Evolutionary conservation across 2,329 filamentous ascomycete species (phyloP), one percentile per base, ranked within the genome.

Genomic region (Ascomycota sp.): DNA sequence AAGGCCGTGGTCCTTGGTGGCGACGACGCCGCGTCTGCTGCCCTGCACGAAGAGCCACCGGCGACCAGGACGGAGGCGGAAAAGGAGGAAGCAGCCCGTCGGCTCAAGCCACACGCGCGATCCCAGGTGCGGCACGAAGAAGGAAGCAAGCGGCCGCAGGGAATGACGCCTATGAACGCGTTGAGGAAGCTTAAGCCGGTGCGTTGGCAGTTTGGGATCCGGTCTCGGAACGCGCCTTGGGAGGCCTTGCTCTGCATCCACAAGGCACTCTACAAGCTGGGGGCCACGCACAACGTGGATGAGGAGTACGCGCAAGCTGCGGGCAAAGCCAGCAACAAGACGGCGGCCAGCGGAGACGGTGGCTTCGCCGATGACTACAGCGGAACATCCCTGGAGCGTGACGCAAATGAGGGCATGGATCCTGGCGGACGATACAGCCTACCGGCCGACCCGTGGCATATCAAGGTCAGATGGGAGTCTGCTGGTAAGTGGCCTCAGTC

Each of bases 141-240:
- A 47, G 64, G 54, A 36, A 67, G 48, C 48, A 68, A 57, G 41
- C 62, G 68, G 28, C 71, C 71, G 4, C 66, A 72, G 37, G 62
- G 64, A 13, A 64, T 76, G 58, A 76, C 71, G 2, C 70, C 69
- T 1, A 66, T 73, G 32, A 56, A 62, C 34, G 69, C 72, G 2
- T 52, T 61, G 4, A 82, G 79, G 58, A 83, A 80, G 52, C 57
- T 64, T 6, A 83, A 80, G 47, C 78, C 78, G 1, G 80, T 84
- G 11, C 81, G 86, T 42, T 98, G 89, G 89, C 89, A 98, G 51
- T 98, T 98, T 50, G 89, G 89, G 36, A 98, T 98, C 39, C 72
- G 89, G 28, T 92, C 82, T 31, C 73, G 89, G 33, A 98, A 95
- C 47, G 78, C 82, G 36, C 89, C 89, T 0, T 82, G 84, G 46